Conservation (phyloP, 75 land plant genomes). For the Pinus taeda region DNA sequence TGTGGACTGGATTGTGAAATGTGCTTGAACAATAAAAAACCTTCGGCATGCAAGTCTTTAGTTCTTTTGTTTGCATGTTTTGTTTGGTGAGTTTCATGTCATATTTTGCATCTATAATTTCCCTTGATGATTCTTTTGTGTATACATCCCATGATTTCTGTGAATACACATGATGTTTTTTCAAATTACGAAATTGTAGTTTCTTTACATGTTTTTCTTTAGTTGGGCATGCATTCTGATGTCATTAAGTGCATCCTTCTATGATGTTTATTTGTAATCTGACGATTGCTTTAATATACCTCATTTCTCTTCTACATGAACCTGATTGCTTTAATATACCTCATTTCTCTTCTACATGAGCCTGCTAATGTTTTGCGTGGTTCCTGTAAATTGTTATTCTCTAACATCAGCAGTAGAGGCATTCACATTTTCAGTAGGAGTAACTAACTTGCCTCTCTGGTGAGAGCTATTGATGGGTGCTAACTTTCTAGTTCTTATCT, state of each 20-base stretch:
- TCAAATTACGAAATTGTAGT: background rate
- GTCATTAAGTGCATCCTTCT: background rate
- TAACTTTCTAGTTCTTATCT: background rate
- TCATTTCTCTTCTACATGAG: background rate
- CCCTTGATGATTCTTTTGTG: background rate
- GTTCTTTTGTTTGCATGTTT: background rate
- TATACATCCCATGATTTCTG: background rate
- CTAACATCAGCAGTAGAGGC: background rate
- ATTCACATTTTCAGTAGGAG: background rate
- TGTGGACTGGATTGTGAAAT: background rate
- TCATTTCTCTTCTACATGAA: background rate
- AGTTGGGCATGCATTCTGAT: background rate
- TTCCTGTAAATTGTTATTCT: background rate
- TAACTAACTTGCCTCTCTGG: background rate
- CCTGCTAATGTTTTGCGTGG: background rate
- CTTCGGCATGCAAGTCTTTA: background rate
- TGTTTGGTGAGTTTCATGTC: background rate
- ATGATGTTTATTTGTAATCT: background rate
- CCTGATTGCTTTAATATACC: background rate
- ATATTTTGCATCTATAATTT: background rate
- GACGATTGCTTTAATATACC: background rate
- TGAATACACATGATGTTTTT: background rate
- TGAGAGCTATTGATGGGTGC: background rate
- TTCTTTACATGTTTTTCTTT: slow-evolving; percentile 1
- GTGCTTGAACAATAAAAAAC: background rate